These are phyloP conservation scores for Globisporangium radiosum DNA, from an alignment of 352 stramenopile genomes.

Conservation along the genomic window DNA sequence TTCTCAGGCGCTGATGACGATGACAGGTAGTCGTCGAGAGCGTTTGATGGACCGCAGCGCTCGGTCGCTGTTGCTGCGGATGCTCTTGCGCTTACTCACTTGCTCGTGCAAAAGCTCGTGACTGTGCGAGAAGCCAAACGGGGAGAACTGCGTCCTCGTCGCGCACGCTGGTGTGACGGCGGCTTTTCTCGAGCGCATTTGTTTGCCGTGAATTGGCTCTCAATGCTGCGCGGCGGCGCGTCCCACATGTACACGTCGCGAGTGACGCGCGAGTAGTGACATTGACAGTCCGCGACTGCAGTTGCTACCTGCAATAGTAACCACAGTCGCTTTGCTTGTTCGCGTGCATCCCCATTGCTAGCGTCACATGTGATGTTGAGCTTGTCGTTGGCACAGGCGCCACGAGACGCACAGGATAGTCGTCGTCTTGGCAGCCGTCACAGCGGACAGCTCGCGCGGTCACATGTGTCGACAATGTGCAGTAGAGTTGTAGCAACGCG, in stretches of 20 bases:
- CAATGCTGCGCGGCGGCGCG: conserved; percentile 20
- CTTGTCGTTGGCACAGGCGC: no score
- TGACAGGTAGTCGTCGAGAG: background rate
- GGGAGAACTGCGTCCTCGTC: conserved; percentile 2
- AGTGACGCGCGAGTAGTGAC: conserved; percentile 5
- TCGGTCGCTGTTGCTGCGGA: background rate
- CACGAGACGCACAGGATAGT: no score
- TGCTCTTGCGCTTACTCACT: background rate
- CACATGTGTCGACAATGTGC: no score
- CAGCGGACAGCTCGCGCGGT: no score
- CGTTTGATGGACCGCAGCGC: conserved; percentile 2
- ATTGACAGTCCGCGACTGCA: background rate
- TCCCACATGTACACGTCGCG: conserved; percentile 14
- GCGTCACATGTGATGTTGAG: no score
- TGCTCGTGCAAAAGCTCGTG: background rate
- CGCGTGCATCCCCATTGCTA: no score
- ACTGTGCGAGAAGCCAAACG: background rate
- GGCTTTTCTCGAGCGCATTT: conserved; percentile 5
- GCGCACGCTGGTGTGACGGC: background rate
- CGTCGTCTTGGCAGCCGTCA: no score
- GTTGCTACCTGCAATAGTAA: background rate
- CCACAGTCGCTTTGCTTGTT: background rate
- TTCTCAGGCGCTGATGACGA: conserved; percentile 3
- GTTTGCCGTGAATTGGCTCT: conserved; percentile 14
- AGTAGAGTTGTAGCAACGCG: no score